Evolutionary conservation across 2,329 filamentous ascomycete species (phyloP).

Genomic region (Diaporthe velutina): DNA sequence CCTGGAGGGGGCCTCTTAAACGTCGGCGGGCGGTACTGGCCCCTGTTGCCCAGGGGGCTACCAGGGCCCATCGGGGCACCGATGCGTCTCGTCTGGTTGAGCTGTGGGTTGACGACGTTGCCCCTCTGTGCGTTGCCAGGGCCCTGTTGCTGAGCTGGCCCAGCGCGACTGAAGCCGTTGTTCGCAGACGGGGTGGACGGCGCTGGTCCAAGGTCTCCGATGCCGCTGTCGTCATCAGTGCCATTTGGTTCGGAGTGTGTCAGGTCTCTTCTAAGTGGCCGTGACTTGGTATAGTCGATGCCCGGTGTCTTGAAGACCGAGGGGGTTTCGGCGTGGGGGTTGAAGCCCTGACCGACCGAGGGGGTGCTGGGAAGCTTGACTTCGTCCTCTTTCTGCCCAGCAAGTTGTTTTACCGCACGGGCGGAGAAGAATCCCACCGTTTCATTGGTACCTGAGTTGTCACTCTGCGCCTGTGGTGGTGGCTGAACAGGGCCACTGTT

Average conservation of each 20-base stretch:
- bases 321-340: conserved; percentile 82
- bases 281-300: conserved; percentile 83
- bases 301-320: conserved; percentile 92
- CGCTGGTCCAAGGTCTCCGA: background rate
- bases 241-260: conserved; percentile 63
- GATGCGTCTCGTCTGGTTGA: conserved; percentile 69
- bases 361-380: conserved; percentile 56
- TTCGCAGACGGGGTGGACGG: conserved; percentile 16
- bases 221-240: conserved; percentile 40
- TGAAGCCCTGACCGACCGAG: conserved; percentile 70
- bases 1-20: conserved; percentile 64
- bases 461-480: conserved; percentile 38
- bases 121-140: conserved; percentile 46
- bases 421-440: conserved; percentile 78
- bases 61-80: conserved; percentile 66
- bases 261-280: conserved; percentile 73
- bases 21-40: conserved; percentile 70
- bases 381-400: conserved; percentile 58
- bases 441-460: conserved; percentile 50
- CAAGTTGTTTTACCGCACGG: conserved; percentile 69
- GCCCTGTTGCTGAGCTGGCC: conserved; percentile 8
- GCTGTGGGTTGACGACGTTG: conserved; percentile 64
- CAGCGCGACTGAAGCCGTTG: conserved; percentile 10
- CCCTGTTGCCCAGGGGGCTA: conserved; percentile 71
- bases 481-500: conserved; percentile 45